Conservation (phyloP, 106 monocot species). For the Dendrobium officinale region DNA sequence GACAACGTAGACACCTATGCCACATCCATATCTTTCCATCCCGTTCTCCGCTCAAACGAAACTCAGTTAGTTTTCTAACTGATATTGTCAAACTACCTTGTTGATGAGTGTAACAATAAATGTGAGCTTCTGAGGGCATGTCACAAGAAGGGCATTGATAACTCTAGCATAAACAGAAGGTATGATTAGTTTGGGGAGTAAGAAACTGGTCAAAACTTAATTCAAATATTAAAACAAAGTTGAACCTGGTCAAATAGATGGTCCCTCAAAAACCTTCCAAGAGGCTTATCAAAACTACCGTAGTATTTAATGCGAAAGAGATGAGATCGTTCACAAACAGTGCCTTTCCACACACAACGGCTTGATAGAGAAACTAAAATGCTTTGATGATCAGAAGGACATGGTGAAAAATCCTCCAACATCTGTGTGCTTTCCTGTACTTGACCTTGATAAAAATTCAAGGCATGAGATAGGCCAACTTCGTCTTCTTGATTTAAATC, state of each 20-base stretch:
- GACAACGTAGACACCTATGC: constrained; percentile 69
- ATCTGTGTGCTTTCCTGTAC: constrained; percentile 13
- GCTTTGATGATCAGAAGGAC: constrained; percentile 62
- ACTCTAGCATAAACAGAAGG: constrained; percentile 22
- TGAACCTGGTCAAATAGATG: constrained; percentile 64
- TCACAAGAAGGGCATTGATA: constrained; percentile 56
- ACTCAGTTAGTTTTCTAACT: constrained; percentile 43
- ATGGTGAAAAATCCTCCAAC: constrained; percentile 40
- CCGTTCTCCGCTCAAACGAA: constrained; percentile 49
- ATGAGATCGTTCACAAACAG: constrained; percentile 65
- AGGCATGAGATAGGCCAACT: constrained; percentile 7
- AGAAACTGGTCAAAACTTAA: neutral
- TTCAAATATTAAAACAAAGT: neutral
- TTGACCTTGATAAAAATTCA: constrained; percentile 7
- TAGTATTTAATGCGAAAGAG: constrained; percentile 78
- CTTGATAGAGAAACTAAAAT: constrained; percentile 67
- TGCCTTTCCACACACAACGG: constrained; percentile 74
- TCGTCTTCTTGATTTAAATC: constrained; percentile 9
- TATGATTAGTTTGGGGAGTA: constrained; percentile 3
- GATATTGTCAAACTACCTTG: constrained; percentile 73
- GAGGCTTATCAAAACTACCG: constrained; percentile 66
- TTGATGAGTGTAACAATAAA: constrained; percentile 68
- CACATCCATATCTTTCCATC: constrained; percentile 87
- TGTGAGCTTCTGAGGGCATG: constrained; percentile 69
- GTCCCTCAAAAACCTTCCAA: constrained; percentile 58